Conservation (phyloP, 768 basidiomycete genomes). For the Trametes cingulata region DNA sequence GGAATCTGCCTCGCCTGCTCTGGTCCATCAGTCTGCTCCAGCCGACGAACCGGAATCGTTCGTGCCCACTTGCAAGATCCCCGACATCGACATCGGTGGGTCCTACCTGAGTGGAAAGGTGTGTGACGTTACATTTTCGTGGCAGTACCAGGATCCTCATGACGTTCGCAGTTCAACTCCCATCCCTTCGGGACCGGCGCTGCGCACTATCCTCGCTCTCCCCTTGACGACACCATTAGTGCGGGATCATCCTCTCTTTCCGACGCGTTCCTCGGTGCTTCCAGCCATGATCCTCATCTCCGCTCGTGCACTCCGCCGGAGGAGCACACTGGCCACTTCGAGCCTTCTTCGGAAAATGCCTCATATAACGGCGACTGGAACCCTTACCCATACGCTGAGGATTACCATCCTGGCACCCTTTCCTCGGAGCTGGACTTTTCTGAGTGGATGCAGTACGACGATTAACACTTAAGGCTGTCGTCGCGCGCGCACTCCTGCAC, state of each 20-base stretch:
- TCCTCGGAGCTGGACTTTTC: slow-evolving; percentile 9
- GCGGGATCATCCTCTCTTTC: neutral
- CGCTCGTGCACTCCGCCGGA: neutral
- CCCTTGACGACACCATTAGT: neutral
- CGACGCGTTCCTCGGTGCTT: slow-evolving; percentile 10
- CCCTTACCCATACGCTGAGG: neutral
- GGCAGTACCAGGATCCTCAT: neutral
- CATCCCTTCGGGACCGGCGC: slow-evolving; percentile 7
- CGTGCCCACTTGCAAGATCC: slow-evolving; percentile 18
- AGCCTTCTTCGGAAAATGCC: neutral
- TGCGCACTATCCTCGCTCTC: neutral
- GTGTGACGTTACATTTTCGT: neutral
- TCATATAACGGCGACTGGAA: neutral
- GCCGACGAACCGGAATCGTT: neutral
- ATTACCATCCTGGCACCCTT: slow-evolving; percentile 1
- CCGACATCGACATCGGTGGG: slow-evolving; percentile 12
- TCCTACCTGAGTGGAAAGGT: slow-evolving; percentile 1
- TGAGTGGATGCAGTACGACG: slow-evolving; percentile 15
- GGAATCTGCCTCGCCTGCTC: neutral
- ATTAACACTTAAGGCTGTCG: neutral
- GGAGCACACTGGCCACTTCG: neutral
- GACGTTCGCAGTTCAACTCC: neutral
- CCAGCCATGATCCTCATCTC: neutral
- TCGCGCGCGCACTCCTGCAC: neutral
- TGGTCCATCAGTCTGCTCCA: neutral